Percentiles rank a stretch among this genome's conserved stretches.
Conservation (phyloP, 164 flowering plant species). For the Vitis amurensis region DNA sequence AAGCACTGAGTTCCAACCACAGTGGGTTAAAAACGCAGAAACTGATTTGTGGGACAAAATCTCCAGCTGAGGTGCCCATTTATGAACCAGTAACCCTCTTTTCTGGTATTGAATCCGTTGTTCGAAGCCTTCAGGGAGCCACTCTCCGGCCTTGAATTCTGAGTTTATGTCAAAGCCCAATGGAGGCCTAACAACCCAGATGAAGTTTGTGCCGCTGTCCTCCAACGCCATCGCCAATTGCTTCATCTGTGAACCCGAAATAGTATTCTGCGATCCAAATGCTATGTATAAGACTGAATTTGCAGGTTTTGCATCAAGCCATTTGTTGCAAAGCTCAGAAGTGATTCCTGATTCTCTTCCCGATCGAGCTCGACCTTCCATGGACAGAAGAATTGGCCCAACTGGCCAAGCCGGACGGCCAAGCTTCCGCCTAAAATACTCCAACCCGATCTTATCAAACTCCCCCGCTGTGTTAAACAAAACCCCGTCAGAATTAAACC, state of each 20-base stretch:
- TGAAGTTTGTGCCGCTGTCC: conserved; percentile 36
- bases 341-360: conserved; percentile 18
- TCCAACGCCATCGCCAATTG: conserved; percentile 61
- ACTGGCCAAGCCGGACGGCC: conserved; percentile 36
- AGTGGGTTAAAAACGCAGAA: conserved; percentile 41
- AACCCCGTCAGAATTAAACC: conserved; percentile 33
- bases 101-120: conserved; percentile 15
- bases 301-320: conserved; percentile 43
- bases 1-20: conserved; percentile 65
- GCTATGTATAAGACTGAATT: conserved; percentile 56
- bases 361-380: conserved; percentile 3
- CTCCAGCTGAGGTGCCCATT: conserved; percentile 61
- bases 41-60: conserved; percentile 40
- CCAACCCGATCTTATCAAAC: conserved; percentile 40
- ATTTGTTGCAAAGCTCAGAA: conserved; percentile 19
- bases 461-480: conserved; percentile 55
- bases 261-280: conserved; percentile 59
- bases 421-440: conserved; percentile 31
- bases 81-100: conserved; percentile 35
- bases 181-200: conserved; percentile 46
- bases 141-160: conserved; percentile 6
- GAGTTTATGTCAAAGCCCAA: conserved; percentile 30
- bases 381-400: conserved; percentile 35
- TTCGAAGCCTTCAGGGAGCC: conserved; percentile 46
- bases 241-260: conserved; percentile 48